These are phyloP conservation scores for Furculomyces boomerangus DNA, from an alignment of 371 early-diverging fungal genomes.

Conservation along the genomic window DNA sequence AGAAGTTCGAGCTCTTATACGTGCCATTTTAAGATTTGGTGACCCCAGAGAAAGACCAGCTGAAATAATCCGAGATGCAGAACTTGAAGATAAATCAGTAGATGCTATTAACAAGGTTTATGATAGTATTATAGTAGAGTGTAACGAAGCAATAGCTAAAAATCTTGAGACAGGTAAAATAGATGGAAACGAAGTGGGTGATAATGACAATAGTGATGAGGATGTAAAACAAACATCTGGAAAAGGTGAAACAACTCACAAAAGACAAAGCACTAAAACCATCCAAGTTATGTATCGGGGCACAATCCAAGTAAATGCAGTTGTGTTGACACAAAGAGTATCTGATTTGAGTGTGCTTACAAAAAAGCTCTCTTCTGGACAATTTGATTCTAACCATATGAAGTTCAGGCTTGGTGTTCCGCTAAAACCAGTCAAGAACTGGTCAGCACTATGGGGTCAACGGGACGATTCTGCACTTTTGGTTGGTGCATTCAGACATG, in stretches of 20 bases:
- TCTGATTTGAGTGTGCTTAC: slow-evolving; percentile 15
- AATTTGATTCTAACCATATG: neutral
- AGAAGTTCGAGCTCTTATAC: slow-evolving; percentile 60
- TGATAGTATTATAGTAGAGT: slow-evolving; percentile 45
- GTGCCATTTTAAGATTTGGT: slow-evolving; percentile 65
- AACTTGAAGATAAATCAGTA: slow-evolving; percentile 48
- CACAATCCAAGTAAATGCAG: slow-evolving; percentile 68
- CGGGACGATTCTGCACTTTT: slow-evolving; percentile 92
- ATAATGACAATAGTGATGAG: slow-evolving; percentile 2
- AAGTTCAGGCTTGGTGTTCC: slow-evolving; percentile 42
- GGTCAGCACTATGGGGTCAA: slow-evolving; percentile 75
- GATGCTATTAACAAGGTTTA: slow-evolving; percentile 34
- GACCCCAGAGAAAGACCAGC: slow-evolving; percentile 53
- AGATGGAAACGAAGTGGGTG: slow-evolving; percentile 21
- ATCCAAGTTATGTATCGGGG: slow-evolving; percentile 58
- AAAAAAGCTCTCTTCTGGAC: neutral
- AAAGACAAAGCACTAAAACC: slow-evolving; percentile 56
- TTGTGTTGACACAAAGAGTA: slow-evolving; percentile 22
- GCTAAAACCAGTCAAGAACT: slow-evolving; percentile 67
- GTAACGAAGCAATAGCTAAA: slow-evolving; percentile 44
- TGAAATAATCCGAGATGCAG: slow-evolving; percentile 58
- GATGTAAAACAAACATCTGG: slow-evolving; percentile 7
- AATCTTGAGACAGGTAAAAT: slow-evolving; percentile 19
- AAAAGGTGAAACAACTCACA: slow-evolving; percentile 26
- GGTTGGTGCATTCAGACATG: slow-evolving; percentile 81